A percentile compares a stretch with the other conserved stretches of the same genome.
Evolutionary conservation across 2,329 filamentous ascomycete species (phyloP).

Genomic region (Exophiala lecanii-corni): DNA sequence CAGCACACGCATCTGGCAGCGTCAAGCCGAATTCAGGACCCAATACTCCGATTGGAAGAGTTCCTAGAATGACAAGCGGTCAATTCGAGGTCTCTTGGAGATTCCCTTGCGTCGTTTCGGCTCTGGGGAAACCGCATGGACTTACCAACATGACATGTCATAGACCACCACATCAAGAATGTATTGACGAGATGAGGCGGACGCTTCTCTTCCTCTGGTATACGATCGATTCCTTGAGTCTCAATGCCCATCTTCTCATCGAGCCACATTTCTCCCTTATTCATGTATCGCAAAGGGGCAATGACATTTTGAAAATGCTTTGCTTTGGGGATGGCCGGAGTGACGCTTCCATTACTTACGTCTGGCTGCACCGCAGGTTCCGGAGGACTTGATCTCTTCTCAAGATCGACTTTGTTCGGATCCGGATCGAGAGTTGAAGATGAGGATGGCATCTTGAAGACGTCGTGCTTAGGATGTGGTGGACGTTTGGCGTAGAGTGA

Average conservation of each 20-base stretch:
- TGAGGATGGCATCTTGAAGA: no score
- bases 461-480: no score
- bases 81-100: background rate
- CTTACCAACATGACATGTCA: slow-evolving; percentile 38
- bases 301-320: slow-evolving; percentile 20
- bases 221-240: slow-evolving; percentile 45
- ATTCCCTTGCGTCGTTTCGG: background rate
- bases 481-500: no score
- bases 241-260: slow-evolving; percentile 46
- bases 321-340: slow-evolving; percentile 18
- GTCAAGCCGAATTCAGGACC: slow-evolving; percentile 47
- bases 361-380: slow-evolving; percentile 6
- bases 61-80: slow-evolving; percentile 25
- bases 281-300: slow-evolving; percentile 19
- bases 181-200: slow-evolving; percentile 40
- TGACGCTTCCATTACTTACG: slow-evolving; percentile 17
- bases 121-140: background rate
- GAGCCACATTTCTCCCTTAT: slow-evolving; percentile 36
- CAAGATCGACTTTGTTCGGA: slow-evolving; percentile 13
- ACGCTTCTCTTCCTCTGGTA: slow-evolving; percentile 41
- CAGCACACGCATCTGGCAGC: slow-evolving; percentile 41
- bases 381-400: slow-evolving; percentile 7
- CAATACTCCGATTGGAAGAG: slow-evolving; percentile 39
- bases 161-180: slow-evolving; percentile 43
- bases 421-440: background rate